Evolutionary conservation across 2,329 filamentous ascomycete genomes (phyloP).

Genomic region (Fusarium verrucosum): DNA sequence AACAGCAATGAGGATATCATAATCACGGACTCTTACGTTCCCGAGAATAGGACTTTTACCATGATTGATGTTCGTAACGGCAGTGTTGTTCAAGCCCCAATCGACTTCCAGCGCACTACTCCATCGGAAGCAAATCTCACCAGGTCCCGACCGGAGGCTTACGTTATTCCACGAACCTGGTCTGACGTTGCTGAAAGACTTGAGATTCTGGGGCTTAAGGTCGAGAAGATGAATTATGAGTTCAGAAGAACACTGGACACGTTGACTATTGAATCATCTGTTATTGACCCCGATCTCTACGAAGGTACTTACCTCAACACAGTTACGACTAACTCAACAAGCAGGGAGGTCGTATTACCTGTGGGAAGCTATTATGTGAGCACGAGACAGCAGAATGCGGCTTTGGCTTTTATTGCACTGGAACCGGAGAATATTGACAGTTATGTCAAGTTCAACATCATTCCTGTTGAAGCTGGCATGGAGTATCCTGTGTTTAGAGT

Average conservation of each 20-base stretch:
- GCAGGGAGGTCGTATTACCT: neutral
- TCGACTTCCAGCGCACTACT: constrained; percentile 12
- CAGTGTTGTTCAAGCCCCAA: neutral
- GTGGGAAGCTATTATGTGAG: constrained; percentile 12
- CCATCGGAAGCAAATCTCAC: constrained; percentile 15
- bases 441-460: constrained; percentile 18
- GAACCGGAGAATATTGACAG: constrained; percentile 25
- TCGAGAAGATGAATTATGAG: constrained; percentile 5
- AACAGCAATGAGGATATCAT: constrained; percentile 11
- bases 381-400: constrained; percentile 13
- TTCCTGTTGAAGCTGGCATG: constrained; percentile 1
- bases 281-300: constrained; percentile 1
- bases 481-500: constrained; percentile 22
- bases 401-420: constrained; percentile 6
- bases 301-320: constrained; percentile 16
- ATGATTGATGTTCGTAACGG: constrained; percentile 13
- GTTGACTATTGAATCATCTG: neutral
- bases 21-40: neutral
- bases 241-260: neutral
- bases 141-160: neutral
- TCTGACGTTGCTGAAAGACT: neutral
- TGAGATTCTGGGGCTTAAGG: neutral
- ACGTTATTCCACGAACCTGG: constrained; percentile 10
- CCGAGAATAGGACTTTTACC: constrained; percentile 2
- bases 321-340: constrained; percentile 6